A percentile compares a stretch with the other conserved stretches of the same genome.
Evolutionary conservation across 2,329 filamentous ascomycete species (phyloP).

Genomic region (Penicillium griseofulvum): DNA sequence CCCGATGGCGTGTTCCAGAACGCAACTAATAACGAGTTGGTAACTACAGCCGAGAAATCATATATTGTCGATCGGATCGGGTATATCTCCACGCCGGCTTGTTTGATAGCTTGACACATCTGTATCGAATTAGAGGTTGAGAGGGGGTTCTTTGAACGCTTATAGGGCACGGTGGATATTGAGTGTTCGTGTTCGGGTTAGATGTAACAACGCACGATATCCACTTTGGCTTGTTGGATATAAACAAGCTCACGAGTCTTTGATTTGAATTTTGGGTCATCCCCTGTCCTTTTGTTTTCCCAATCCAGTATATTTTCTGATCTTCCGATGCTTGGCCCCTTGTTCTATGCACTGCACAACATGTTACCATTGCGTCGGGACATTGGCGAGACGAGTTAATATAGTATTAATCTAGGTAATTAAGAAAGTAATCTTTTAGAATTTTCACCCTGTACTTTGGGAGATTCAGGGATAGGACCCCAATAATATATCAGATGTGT

Average conservation of each 20-base stretch:
- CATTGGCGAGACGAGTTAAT: neutral
- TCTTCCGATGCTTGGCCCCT: neutral
- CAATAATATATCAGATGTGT: neutral
- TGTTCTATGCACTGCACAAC: neutral
- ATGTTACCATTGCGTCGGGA: neutral
- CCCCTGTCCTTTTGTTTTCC: neutral
- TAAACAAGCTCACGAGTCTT: neutral
- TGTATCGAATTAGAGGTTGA: neutral
- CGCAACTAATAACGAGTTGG: neutral
- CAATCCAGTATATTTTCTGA: neutral
- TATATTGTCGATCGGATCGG: conserved; percentile 1
- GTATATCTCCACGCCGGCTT: neutral
- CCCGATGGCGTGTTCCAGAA: neutral
- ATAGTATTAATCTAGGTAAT: conserved; percentile 2
- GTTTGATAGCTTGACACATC: neutral
- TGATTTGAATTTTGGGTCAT: neutral
- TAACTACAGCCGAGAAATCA: neutral
- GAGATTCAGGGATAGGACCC: neutral
- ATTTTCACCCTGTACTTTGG: neutral
- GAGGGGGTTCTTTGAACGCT: neutral
- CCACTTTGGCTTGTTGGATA: neutral
- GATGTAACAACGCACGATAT: neutral
- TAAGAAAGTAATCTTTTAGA: neutral
- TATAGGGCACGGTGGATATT: neutral
- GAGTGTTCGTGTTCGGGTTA: neutral